phyloP scores from a whole-genome alignment of 2,329 filamentous ascomycete genomes.

The Aspergillus clavatus region DNA sequence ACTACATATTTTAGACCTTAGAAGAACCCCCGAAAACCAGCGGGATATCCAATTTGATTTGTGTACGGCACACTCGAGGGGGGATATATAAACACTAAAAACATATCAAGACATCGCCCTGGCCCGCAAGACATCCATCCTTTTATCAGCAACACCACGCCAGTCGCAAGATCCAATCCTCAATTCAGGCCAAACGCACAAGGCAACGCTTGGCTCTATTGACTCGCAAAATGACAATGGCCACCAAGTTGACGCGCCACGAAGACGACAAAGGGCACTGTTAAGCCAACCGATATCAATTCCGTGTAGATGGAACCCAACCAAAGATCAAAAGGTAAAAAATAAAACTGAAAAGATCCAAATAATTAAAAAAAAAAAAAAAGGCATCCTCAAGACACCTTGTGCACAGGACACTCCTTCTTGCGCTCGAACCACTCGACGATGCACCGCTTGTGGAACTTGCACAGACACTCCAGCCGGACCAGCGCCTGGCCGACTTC shows the following conservation, averaged over 20 bases:
- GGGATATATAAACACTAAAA: no score
- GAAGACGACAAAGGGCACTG: neutral
- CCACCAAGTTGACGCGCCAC: neutral
- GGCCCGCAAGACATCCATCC: no score
- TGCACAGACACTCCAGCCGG: constrained; percentile 59
- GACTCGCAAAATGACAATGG: neutral
- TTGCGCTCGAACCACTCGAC: constrained; percentile 56
- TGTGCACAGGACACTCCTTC: constrained; percentile 59
- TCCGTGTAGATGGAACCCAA: no score
- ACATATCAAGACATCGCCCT: no score
- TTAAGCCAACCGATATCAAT: neutral
- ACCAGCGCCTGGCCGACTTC: constrained; percentile 56
- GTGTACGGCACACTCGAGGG: no score
- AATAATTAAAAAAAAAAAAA: no score
- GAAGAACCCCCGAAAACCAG: no score
- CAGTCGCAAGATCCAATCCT: neutral
- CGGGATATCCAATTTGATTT: no score
- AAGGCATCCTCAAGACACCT: constrained; percentile 31
- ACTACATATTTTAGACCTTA: no score
- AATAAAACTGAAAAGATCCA: no score
- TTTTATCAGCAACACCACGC: neutral
- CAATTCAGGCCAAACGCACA: no score
- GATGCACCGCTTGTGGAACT: constrained; percentile 60
- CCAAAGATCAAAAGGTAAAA: neutral
- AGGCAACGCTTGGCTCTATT: neutral